Evolutionary conservation across 768 basidiomycete species (phyloP).

Genomic region (Leccinum obscurum): DNA sequence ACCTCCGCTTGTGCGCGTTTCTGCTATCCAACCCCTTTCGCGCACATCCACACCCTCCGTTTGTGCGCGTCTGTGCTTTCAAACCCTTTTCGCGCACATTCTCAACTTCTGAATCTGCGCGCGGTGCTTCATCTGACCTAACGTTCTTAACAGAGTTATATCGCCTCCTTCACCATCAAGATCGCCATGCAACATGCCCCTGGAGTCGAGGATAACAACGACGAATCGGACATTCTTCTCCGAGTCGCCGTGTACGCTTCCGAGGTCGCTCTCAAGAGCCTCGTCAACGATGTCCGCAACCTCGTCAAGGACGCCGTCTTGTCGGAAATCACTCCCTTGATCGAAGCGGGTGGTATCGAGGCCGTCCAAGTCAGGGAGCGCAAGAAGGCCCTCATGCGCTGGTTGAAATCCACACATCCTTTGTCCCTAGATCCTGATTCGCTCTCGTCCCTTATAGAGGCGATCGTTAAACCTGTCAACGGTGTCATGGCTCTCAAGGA

Average conservation of each 20-base stretch:
- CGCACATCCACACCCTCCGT: no score
- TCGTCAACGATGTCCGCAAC: neutral
- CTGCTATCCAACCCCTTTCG: no score
- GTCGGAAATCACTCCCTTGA: neutral
- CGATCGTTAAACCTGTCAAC: neutral
- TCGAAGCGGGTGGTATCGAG: neutral
- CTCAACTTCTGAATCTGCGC: no score
- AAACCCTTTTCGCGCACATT: no score
- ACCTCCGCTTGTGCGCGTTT: no score
- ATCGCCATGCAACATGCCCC: neutral
- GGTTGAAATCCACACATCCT: neutral
- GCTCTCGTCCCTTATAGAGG: neutral
- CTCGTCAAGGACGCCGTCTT: neutral
- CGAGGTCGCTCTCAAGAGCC: neutral
- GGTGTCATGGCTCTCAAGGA: neutral
- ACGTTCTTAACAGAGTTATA: neutral
- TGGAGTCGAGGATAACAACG: neutral
- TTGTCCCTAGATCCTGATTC: neutral
- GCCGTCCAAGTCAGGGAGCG: neutral
- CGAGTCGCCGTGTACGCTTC: neutral
- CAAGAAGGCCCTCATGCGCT: neutral
- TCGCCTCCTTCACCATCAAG: neutral
- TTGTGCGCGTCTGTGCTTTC: no score
- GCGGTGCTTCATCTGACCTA: no score
- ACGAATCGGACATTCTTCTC: neutral